These are phyloP conservation scores for Phialophora expanda DNA, from an alignment of 2,329 filamentous ascomycete genomes.

Conservation along the genomic window DNA sequence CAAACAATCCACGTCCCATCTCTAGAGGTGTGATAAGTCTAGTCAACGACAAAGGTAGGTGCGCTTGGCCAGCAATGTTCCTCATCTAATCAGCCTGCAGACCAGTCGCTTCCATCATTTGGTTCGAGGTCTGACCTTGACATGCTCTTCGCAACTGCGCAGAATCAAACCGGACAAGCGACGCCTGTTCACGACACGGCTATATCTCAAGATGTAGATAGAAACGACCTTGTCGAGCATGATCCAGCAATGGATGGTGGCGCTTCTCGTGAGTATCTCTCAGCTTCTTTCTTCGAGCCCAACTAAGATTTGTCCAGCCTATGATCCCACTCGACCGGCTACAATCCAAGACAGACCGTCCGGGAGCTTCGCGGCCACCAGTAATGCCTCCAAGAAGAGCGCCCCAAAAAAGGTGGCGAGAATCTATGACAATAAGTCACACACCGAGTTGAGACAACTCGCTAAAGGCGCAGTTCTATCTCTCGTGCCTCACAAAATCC, in stretches of 20 bases:
- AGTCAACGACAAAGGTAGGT: constrained; percentile 26
- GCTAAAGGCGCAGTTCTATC: constrained; percentile 71
- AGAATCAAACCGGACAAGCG: constrained; percentile 15
- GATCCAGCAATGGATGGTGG: constrained; percentile 22
- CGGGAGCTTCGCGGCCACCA: constrained; percentile 13
- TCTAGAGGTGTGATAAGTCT: constrained; percentile 5
- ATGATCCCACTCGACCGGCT: constrained; percentile 34
- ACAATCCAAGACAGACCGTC: constrained; percentile 19
- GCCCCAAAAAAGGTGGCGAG: constrained; percentile 20
- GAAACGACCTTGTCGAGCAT: constrained; percentile 3
- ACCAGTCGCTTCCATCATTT: constrained; percentile 33
- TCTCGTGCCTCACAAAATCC: constrained; percentile 67
- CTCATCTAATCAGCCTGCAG: constrained; percentile 22
- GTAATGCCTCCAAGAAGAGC: constrained; percentile 1
- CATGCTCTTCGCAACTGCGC: constrained; percentile 30
- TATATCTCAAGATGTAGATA: neutral
- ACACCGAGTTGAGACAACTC: constrained; percentile 49
- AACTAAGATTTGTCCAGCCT: constrained; percentile 21
- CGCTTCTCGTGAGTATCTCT: constrained; percentile 29
- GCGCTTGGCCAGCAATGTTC: neutral
- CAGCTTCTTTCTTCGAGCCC: neutral
- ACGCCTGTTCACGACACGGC: neutral
- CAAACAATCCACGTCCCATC: constrained; percentile 9
- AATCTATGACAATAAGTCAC: constrained; percentile 41
- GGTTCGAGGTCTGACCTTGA: constrained; percentile 34